Base-by-base conservation (phyloP, 345 rosid genomes). In the Conringia planisiliqua region DNA sequence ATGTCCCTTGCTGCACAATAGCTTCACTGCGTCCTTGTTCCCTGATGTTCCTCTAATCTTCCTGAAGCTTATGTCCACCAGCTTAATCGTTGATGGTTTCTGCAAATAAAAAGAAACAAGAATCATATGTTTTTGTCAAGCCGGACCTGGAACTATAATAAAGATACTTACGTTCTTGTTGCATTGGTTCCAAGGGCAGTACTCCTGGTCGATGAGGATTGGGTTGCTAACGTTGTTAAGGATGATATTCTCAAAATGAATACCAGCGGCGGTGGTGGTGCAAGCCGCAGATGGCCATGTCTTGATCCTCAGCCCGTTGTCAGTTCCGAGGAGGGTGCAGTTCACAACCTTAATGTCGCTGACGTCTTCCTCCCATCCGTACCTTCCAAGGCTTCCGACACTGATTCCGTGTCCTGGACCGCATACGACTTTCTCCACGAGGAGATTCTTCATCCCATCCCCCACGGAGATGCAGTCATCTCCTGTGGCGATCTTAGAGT, bases 341-440 rank as follows among this genome's bases (percentile, higher is more conserved):
- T 77, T 55, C 52, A 2, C 35, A 40, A 90, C 80, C 0, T 0
- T 18, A 52, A 90, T 27, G 4, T 84, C 88, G 0, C 3, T 4
- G 0, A 88, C 85, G 6, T 86, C 80, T 24, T 74, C 24, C 46
- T 89, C 90, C 5, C 54, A 22, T 0, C 10, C 1, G 62, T 58
- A 79, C 64, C 60, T 81, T 42, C 96, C 96, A 0, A 90, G 81
- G 42, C 93, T 90, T 11, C 90, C 93, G 0, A 88, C 35, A 18
- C 91, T 88, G 36, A 90, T 79, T 11, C 96, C 96, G 38, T 86
- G 92, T 11, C 96, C 92, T 5, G 96, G 96, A 30, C 96, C 92
- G 16, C 92, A 89, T 1, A 43, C 67, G 1, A 88, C 81, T 3
- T 38, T 74, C 7, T 56, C 47, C 1, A 89, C 10, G 2, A 9